Evolutionary conservation across 495 filamentous ascomycete genomes (phyloP), one percentile per base, ranked within the genome.

Genomic region (Trichocladium antarcticum): DNA sequence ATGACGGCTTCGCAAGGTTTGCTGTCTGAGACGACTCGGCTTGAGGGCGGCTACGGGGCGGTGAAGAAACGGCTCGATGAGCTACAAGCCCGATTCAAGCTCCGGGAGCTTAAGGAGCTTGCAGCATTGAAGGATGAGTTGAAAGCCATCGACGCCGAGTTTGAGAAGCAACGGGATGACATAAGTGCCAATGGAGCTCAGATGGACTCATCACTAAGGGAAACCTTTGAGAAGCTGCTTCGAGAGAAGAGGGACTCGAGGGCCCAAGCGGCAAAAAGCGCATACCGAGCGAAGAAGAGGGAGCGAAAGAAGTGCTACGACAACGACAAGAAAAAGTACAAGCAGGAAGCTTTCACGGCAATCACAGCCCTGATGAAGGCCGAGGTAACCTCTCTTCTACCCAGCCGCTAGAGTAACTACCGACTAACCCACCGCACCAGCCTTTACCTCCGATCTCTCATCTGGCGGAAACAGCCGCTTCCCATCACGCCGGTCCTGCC

Each of bases 1-100:
- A 50, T 50, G 48, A 17, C 35, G 35, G 40, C 48, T 16, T 17
- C 42, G 19, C 40, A 22, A 12, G 12, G 42, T 12, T 12, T 51
- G 24, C 27, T 39, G 14, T 41, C 28, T 14, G 42, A 38, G 20
- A 51, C 49, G 36, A 12, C 1, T 19, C 24, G 15, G 21, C 19
- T 28, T 14, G 49, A 51, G 41, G 49, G 31, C 6, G 14, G 19
- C 2, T 24, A 51, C 24, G 49, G 29, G n/a, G 24, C 32, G 24
- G 1, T 34, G 11, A 37, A 43, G 39, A 31, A 15, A 24, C 29
- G 12, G 20, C 24, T 50, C 40, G 19, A 24, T 14, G 24, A 44
- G 32, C 40, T 50, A 0, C 8, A 37, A 5, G 15, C 22, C n/a
- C 48, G 20, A 3, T 38, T 37, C n/a, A 15, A 7, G 1, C 10